Evolutionary conservation across 1,139 yeast species (phyloP).

Genomic region (Debaryomyces sp.): DNA sequence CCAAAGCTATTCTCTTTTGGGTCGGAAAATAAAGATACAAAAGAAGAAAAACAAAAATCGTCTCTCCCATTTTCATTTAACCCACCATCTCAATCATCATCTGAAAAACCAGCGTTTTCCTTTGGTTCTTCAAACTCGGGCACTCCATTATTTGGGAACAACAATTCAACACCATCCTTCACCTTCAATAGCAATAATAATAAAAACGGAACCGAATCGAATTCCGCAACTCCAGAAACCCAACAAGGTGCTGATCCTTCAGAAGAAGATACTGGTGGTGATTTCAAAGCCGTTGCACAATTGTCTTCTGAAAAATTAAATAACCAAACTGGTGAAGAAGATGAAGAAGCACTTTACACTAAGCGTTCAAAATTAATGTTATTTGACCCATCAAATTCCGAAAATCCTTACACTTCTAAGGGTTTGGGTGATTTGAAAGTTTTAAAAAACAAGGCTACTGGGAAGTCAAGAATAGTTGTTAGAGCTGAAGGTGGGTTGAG

Average conservation of each 20-base stretch:
- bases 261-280: constrained; percentile 46
- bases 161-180: constrained; percentile 20
- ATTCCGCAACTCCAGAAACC: constrained; percentile 9
- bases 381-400: constrained; percentile 52
- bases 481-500: constrained; percentile 90
- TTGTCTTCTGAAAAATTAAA: constrained; percentile 48
- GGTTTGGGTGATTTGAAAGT: constrained; percentile 87
- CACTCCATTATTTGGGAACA: constrained; percentile 7
- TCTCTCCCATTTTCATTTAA: constrained; percentile 17
- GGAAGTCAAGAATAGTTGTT: constrained; percentile 70
- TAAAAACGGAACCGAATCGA: constrained; percentile 8
- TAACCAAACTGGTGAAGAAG: constrained; percentile 76
- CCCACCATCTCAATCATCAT: constrained; percentile 7
- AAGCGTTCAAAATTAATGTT: constrained; percentile 76
- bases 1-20: constrained; percentile 4
- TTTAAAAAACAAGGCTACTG: constrained; percentile 56
- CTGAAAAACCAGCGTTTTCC: constrained; percentile 18
- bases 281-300: constrained; percentile 51
- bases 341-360: constrained; percentile 64
- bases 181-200: constrained; percentile 18
- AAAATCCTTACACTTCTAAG: constrained; percentile 54
- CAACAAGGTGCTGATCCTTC: constrained; percentile 11
- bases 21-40: constrained; percentile 3
- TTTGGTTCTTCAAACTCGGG: constrained; percentile 15
- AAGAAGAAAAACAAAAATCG: constrained; percentile 20